A percentile compares a stretch with the other conserved stretches of the same genome.
These are phyloP conservation scores for Circinella minor DNA, from an alignment of 371 early-diverging fungal genomes.

Conservation along the genomic window DNA sequence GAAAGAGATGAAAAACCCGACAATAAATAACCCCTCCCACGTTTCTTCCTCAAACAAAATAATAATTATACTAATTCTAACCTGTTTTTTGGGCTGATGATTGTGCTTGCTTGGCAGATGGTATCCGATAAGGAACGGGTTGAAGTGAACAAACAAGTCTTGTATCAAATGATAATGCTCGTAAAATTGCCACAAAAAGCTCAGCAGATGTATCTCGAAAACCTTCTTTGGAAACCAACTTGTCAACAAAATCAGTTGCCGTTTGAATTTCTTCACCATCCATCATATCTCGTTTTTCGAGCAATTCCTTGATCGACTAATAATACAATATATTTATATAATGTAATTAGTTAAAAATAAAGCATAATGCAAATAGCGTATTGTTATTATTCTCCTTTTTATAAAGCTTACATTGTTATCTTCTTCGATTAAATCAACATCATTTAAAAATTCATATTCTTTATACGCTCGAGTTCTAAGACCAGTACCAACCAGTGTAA, in stretches of 20 bases:
- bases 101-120: slow-evolving; percentile 12
- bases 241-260: slow-evolving; percentile 27
- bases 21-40: too few relatives aligned
- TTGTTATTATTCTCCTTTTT: too few relatives aligned
- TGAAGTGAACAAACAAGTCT: slow-evolving; percentile 73
- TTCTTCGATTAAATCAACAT: slow-evolving; percentile 20
- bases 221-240: slow-evolving; percentile 27
- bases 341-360: too few relatives aligned
- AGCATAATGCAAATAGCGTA: too few relatives aligned
- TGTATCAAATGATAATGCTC: slow-evolving; percentile 56
- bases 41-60: too few relatives aligned
- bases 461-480: slow-evolving; percentile 37
- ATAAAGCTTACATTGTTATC: slow-evolving; percentile 13
- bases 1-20: too few relatives aligned
- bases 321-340: background rate
- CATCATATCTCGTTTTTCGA: slow-evolving; percentile 16
- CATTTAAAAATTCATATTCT: slow-evolving; percentile 31
- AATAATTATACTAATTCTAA: background rate
- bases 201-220: slow-evolving; percentile 59
- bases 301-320: slow-evolving; percentile 8
- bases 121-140: slow-evolving; percentile 60
- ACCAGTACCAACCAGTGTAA: slow-evolving; percentile 52
- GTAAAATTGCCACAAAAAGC: slow-evolving; percentile 62
- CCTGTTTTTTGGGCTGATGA: background rate
- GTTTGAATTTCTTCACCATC: slow-evolving; percentile 28